phyloP scores from a whole-genome alignment of 202 grass and related monocot genomes.

The Eragrostis tef region DNA sequence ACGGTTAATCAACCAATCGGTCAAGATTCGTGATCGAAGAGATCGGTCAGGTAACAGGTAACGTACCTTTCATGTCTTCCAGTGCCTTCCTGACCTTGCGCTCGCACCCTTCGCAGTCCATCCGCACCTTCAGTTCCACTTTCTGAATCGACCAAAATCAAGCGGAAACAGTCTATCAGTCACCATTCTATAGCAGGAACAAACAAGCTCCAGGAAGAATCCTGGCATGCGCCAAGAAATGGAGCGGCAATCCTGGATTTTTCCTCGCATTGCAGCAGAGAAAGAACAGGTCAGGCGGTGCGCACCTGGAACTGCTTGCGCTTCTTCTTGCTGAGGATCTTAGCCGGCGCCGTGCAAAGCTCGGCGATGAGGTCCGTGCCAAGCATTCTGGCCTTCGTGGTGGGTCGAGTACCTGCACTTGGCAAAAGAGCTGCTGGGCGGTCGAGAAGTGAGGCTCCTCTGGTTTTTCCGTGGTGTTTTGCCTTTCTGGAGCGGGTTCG shows the following conservation, averaged over 20 bases:
- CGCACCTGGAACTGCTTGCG: constrained; percentile 39
- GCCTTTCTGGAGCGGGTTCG: not conserved
- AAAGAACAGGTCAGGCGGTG: not conserved
- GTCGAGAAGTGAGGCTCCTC: not conserved
- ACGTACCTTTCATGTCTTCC: constrained; percentile 53
- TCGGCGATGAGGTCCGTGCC: constrained; percentile 41
- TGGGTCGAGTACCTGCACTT: constrained; percentile 18
- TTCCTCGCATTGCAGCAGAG: not conserved
- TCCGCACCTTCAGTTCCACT: constrained; percentile 63
- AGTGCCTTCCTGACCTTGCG: constrained; percentile 62
- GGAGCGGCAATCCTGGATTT: not conserved
- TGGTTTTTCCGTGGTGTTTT: no score
- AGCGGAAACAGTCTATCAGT: not conserved
- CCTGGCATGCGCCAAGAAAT: not conserved
- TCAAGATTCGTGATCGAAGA: no score
- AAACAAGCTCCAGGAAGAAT: not conserved
- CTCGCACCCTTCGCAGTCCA: constrained; percentile 77
- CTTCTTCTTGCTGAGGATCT: constrained; percentile 38
- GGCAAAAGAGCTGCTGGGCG: not conserved
- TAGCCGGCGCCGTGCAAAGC: constrained; percentile 31
- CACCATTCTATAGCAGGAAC: not conserved
- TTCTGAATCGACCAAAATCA: constrained; percentile 22
- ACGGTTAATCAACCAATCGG: no score
- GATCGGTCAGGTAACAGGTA: no score
- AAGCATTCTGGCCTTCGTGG: constrained; percentile 7